phyloP scores from a whole-genome alignment of 2,329 filamentous ascomycete genomes.

The Cladosporium phlei region DNA sequence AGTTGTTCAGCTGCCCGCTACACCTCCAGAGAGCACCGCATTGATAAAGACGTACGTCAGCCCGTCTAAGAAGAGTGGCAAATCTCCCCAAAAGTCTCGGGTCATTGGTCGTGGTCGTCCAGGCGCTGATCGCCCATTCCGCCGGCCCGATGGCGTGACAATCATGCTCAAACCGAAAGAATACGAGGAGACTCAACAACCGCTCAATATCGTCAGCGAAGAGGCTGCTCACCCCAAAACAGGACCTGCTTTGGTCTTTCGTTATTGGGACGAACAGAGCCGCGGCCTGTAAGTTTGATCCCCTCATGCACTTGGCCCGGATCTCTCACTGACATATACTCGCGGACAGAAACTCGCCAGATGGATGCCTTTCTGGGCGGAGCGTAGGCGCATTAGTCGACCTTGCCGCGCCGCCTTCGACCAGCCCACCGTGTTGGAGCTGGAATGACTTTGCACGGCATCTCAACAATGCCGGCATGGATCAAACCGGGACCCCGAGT shows the following conservation, averaged over 20 bases:
- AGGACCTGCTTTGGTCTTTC: background rate
- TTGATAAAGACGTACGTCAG: too few relatives aligned
- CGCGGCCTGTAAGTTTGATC: background rate
- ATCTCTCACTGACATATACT: too few relatives aligned
- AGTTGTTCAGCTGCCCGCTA: background rate
- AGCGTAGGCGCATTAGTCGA: too few relatives aligned
- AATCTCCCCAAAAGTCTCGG: background rate
- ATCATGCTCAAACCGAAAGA: conserved; percentile 1
- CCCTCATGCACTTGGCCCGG: too few relatives aligned
- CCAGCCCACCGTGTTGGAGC: background rate
- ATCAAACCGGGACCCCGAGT: background rate
- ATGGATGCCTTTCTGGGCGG: too few relatives aligned
- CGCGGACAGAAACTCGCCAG: too few relatives aligned
- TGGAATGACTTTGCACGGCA: conserved; percentile 1
- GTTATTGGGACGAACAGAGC: background rate
- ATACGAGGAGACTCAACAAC: background rate
- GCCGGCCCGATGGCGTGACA: background rate
- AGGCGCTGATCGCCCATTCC: background rate
- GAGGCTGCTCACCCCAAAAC: background rate
- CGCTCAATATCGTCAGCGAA: background rate
- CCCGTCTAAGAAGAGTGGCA: background rate
- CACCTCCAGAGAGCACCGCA: background rate
- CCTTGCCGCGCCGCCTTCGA: too few relatives aligned
- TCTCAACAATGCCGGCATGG: conserved; percentile 2
- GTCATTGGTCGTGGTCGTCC: background rate